Evolutionary conservation across 495 filamentous ascomycete genomes (phyloP), one percentile per base, ranked within the genome.

Genomic region (Bacidia rubella): DNA sequence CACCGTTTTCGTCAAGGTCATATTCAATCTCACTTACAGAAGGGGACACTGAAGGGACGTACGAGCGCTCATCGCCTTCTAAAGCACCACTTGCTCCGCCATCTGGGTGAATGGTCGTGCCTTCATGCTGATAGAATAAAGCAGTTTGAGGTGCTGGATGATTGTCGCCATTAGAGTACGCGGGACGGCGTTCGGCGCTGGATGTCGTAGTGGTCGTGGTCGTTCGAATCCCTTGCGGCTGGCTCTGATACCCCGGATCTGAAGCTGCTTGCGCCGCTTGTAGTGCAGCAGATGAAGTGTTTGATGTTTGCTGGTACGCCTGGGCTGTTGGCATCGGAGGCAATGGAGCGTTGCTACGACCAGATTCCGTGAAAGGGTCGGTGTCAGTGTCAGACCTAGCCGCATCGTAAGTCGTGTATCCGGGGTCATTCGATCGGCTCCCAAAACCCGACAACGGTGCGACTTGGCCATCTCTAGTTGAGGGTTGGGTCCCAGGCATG

Each of bases 1-100:
- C 69, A 26, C 68, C 70, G 20, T 66, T 62, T n/a, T 62, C 59
- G 54, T 75, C 67, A 51, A 69, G 59, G 24, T 63, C 69, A 60
- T 76, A 79, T 10, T 81, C 79, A 12, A 77, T 75, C n/a, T 80
- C 77, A 56, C 70, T 74, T 3, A 72, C 63, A 46, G 77, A 73
- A 38, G 70, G 76, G 55, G 71, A 74, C 42, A 66, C 66, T 22
- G 65, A 70, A n/a, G 65, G 63, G 10, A 72, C 70, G 60, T 79
- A 79, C 11, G 74, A 76, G 47, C 65, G 69, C 9, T 70, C 68
- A 47, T 81, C 77, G 2, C 63, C 58, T 47, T 70, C 70, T 10
- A 67, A 65, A 39, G 62, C 59, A 15, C 69, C 47, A 24, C 65
- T 62, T 5, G 56, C 26, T 24, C 57, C 58, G 19, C 22, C 40